Evolutionary conservation across 441 rosid species (phyloP), one percentile per base, ranked within the genome.

Genomic region (Populus hybrid): DNA sequence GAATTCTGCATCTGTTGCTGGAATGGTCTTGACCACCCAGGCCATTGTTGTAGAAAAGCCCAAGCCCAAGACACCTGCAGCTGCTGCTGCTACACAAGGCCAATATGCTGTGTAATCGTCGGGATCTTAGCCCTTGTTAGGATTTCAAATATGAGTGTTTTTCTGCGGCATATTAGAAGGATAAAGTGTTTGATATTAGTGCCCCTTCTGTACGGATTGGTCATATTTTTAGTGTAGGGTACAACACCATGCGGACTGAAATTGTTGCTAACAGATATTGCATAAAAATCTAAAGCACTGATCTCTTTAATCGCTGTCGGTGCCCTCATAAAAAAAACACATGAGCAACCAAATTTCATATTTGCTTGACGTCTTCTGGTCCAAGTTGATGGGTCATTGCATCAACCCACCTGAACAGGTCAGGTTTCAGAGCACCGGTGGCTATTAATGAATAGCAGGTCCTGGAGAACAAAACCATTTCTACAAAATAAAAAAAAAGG

Each of bases 31-130:
- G 74, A 95, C 98, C 74, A 93, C 99, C 24, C 98, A 95, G 76
- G 99, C 99, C 81, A 93, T 95, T 33, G 98, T 95, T 18, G 99
- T 93, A 0, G 99, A 93, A 79, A 95, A 95, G 87, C 74, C 93
- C 0, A 91, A 89, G 87, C 93, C 95, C 7, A 95, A 85, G 87
- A 80, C 90, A 64, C 69, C 91, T 0, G 89, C 78, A 1, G n/a
- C n/a, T n/a, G 88, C 85, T 35, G 93, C 91, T 64, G 9, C 92
- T 14, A 93, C 92, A 38, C 85, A 84, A 82, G 97, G 95, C 61
- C 90, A 29, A 29, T 29, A 88, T 56, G 35, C 84, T 3, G 74
- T 93, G 75, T 93, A 82, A 83, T 78, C n/a, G 7, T 10, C n/a
- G 31, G 33, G 59, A 69, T 31, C 5, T 64, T 24, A 53, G 20